Evolutionary conservation across 352 stramenopile genomes (phyloP).

Genomic region (Phytopythium kandeliae): DNA sequence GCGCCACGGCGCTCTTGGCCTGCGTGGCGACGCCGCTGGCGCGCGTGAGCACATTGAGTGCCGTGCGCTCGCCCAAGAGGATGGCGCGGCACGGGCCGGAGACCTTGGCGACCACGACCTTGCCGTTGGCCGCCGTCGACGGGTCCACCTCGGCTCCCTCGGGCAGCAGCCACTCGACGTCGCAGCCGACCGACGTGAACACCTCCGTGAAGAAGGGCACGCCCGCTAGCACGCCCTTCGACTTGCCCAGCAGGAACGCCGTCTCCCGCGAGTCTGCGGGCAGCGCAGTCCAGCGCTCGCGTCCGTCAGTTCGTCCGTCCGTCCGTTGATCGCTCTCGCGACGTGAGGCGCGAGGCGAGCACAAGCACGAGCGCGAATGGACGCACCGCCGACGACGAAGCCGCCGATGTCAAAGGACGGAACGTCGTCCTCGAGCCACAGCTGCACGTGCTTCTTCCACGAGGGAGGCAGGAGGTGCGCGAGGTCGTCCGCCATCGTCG

Average conservation of each 20-base stretch:
- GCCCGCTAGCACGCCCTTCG: constrained; percentile 91
- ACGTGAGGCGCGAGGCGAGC: too few species aligned
- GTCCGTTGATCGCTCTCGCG: too few species aligned
- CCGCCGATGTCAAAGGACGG: constrained; percentile 96
- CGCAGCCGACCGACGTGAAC: constrained; percentile 89
- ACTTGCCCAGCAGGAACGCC: constrained; percentile 91
- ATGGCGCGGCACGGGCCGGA: constrained; percentile 93
- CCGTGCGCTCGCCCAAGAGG: constrained; percentile 95
- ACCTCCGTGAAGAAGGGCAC: constrained; percentile 95
- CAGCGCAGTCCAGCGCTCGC: too few species aligned
- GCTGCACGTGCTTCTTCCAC: constrained; percentile 85
- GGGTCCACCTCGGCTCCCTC: constrained; percentile 62
- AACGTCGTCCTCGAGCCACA: constrained; percentile 97
- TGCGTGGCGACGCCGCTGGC: constrained; percentile 95
- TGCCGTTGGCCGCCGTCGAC: constrained; percentile 38
- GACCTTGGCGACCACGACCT: constrained; percentile 92
- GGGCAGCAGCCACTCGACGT: constrained; percentile 87
- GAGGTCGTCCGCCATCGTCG: constrained; percentile 30
- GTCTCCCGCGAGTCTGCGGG: constrained; percentile 59
- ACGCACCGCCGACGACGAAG: constrained; percentile 92
- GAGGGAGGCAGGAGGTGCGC: constrained; percentile 66
- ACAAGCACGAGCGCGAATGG: neutral
- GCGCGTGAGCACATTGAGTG: constrained; percentile 95
- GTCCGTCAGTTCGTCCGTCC: neutral
- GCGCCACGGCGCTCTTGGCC: constrained; percentile 56